Evolutionary conservation across 768 basidiomycete species (phyloP).

Genomic region (Xerocomellus intermedius): DNA sequence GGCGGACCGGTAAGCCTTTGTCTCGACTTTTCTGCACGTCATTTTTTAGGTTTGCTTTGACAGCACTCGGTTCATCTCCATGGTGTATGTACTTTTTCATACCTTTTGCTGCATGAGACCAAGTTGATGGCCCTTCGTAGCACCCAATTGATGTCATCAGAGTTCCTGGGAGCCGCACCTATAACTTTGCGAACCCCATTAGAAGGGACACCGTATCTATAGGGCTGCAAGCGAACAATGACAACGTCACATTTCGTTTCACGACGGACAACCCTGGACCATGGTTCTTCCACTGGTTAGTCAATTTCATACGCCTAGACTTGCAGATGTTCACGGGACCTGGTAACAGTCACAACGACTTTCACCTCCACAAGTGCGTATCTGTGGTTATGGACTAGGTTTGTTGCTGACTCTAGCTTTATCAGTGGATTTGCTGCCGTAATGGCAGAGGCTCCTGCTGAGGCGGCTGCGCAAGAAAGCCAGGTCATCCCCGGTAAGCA

Average conservation of each 20-base stretch:
- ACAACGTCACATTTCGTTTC: conserved; percentile 55
- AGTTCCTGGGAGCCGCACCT: conserved; percentile 35
- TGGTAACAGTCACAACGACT: conserved; percentile 20
- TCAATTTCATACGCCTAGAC: background rate
- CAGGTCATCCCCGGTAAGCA: conserved; percentile 10
- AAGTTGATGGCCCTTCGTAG: conserved; percentile 17
- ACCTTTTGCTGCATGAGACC: background rate
- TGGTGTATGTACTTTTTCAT: conserved; percentile 33
- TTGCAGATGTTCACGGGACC: background rate
- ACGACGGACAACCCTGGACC: conserved; percentile 54
- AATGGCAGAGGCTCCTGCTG: conserved; percentile 16
- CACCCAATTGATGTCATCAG: conserved; percentile 42
- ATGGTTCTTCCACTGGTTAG: conserved; percentile 24
- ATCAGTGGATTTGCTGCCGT: conserved; percentile 19
- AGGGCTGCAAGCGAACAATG: conserved; percentile 28
- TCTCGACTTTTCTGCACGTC: background rate
- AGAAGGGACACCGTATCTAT: conserved; percentile 46
- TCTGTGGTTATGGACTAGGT: background rate
- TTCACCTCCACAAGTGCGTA: conserved; percentile 20
- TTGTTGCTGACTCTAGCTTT: too few species aligned
- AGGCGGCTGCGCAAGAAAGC: conserved; percentile 7
- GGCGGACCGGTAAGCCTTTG: conserved; percentile 13
- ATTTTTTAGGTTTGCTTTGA: background rate
- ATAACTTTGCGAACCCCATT: conserved; percentile 51
- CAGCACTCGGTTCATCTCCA: conserved; percentile 44